phyloP scores from a whole-genome alignment of 2,329 filamentous ascomycete genomes.

The Penicillium glabrum region DNA sequence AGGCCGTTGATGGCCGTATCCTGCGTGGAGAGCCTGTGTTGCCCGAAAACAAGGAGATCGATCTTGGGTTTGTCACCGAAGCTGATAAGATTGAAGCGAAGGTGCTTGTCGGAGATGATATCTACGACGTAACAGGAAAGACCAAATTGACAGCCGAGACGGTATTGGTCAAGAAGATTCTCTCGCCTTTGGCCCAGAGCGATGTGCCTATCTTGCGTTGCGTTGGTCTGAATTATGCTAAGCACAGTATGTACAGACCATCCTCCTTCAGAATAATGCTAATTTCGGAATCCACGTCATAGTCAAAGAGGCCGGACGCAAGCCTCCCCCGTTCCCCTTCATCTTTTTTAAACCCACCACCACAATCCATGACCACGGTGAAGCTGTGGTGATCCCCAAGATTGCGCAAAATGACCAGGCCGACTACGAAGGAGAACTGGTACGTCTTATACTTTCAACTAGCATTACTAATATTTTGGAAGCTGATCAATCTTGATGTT shows the following conservation, averaged over 20 bases:
- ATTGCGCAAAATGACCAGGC: constrained; percentile 62
- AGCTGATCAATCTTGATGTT: neutral
- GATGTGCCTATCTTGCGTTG: constrained; percentile 60
- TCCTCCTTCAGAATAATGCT: neutral
- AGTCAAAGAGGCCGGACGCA: constrained; percentile 55
- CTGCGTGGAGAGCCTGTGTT: constrained; percentile 55
- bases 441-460: neutral
- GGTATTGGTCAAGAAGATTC: constrained; percentile 53
- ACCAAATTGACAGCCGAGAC: constrained; percentile 56
- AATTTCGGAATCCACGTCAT: neutral
- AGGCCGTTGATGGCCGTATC: constrained; percentile 51
- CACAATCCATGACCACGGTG: constrained; percentile 60
- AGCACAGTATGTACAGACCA: constrained; percentile 46
- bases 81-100: constrained; percentile 53
- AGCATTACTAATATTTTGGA: constrained; percentile 37
- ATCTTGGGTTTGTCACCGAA: constrained; percentile 51
- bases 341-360: constrained; percentile 70
- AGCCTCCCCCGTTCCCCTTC: constrained; percentile 60
- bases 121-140: constrained; percentile 48
- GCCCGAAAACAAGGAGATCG: constrained; percentile 34
- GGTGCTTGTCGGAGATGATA: constrained; percentile 52
- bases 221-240: constrained; percentile 61
- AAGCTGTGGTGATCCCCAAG: constrained; percentile 61
- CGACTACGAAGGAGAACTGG: constrained; percentile 75
- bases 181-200: constrained; percentile 51